Evolutionary conservation across 108 stramenopile species (phyloP).

Genomic region (Mediolabrus comicus): DNA sequence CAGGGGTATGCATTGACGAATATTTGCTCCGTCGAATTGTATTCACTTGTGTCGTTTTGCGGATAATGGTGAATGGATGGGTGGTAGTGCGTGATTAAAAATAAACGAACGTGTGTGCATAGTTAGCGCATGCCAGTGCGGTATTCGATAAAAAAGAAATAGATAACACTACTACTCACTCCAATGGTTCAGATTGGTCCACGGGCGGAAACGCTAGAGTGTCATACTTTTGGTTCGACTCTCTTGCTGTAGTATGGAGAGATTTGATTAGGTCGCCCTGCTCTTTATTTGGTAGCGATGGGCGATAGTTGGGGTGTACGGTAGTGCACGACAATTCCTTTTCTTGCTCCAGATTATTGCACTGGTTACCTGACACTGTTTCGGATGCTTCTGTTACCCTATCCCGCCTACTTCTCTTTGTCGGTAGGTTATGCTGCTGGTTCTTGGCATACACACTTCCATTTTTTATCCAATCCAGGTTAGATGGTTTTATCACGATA

Average conservation of each 20-base stretch:
- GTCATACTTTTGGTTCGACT: background rate
- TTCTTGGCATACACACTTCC: no score
- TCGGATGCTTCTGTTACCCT: background rate
- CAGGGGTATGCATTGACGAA: slow-evolving; percentile 12
- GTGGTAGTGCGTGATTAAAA: background rate
- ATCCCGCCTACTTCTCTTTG: background rate
- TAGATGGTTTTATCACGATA: background rate
- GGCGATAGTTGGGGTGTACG: background rate
- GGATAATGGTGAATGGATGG: background rate
- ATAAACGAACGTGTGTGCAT: background rate
- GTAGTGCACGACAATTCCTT: background rate
- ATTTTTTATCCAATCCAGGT: background rate
- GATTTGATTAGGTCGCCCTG: background rate
- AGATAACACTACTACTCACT: no score
- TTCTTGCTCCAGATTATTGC: background rate
- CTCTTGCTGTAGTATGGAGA: background rate
- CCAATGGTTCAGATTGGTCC: background rate
- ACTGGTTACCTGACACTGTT: background rate
- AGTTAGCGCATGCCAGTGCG: no score
- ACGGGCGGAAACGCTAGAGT: background rate
- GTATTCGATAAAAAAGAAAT: no score
- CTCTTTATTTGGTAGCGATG: background rate
- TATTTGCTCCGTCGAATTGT: background rate
- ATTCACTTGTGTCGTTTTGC: background rate
- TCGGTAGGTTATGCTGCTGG: no score